Base-by-base conservation (phyloP, 148 eudicot genomes). In the Silene latifolia region DNA sequence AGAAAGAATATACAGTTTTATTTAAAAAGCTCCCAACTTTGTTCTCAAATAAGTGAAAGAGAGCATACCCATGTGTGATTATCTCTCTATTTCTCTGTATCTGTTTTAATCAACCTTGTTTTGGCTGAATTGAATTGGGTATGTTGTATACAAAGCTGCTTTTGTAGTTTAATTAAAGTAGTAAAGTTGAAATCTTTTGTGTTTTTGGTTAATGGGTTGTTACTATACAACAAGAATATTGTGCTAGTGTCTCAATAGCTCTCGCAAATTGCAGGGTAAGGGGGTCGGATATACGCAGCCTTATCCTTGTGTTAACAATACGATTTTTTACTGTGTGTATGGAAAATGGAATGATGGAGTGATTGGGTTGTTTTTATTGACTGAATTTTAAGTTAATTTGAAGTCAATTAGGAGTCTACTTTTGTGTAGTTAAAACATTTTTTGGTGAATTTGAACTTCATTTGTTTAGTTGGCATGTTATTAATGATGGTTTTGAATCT, bases 91-190 rank as follows among this genome's bases (percentile, higher is more conserved):
- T 63, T 32, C 57, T 19, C 15, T 15, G 20, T 61, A 44, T 29
- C 24, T 20, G 10, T 5, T 69, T 48, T 72, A 42, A 70, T 51
- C 27, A 24, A 23, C 74, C 72, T 44, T 66, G 54, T 54, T 48
- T 76, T 29, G 63, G 18, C 59, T 72, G 17, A 47, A 51, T 65
- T 59, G 35, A 80, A 77, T 56, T 81, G 76, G 83, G 83, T 81
- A 81, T 60, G 80, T 67, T 58, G 44, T 72, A 67, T 47, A 58
- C 32, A 5, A 47, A 66, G 71, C 77, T 29, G 47, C 8, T 72
- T 66, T 76, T 72, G 25, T 1, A 65, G 53, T 72, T 67, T 46
- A 10, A 10, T 67, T 46, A 10, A 10, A 60, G 54, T 74, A 53
- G 17, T 59, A 71, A 75, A 71, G 44, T 71, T 64, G 17, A 0